phyloP scores from a whole-genome alignment of 2,329 filamentous ascomycete species.

The Gnomoniopsis smithogilvyi region DNA sequence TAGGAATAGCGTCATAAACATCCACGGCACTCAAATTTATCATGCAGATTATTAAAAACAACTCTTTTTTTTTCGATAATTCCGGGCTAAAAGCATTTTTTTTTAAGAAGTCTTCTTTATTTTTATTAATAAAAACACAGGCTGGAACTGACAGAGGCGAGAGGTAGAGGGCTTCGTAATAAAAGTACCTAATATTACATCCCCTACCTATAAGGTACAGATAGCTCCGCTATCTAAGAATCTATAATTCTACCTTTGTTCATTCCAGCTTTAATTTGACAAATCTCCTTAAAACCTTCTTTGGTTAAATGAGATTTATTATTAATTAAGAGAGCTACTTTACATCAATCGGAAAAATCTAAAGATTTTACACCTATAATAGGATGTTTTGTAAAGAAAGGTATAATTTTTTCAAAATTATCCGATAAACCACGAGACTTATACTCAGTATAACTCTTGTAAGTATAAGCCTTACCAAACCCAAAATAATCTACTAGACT shows the following conservation, averaged over 20 bases:
- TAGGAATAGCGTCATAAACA: constrained; percentile 3
- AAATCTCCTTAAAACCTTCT: constrained; percentile 6
- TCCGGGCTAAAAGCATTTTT: too few species aligned
- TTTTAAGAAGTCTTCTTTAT: too few species aligned
- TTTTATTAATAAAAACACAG: too few species aligned
- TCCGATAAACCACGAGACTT: constrained; percentile 4
- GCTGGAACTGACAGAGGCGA: too few species aligned
- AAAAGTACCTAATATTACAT: constrained; percentile 1
- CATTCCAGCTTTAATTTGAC: constrained; percentile 7
- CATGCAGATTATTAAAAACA: constrained; percentile 1
- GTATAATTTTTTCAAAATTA: constrained; percentile 9
- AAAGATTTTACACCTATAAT: constrained; percentile 5
- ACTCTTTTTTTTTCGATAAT: not conserved
- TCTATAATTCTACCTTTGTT: constrained; percentile 9
- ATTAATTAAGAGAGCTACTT: constrained; percentile 3
- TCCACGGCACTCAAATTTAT: constrained; percentile 2
- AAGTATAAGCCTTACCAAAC: constrained; percentile 13
- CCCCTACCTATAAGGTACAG: not conserved
- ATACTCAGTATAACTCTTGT: constrained; percentile 10
- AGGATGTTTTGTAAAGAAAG: constrained; percentile 4
- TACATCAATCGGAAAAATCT: constrained; percentile 7
- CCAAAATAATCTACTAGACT: constrained; percentile 3
- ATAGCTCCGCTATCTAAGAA: not conserved
- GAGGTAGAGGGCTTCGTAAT: not conserved
- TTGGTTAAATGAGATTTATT: constrained; percentile 9